These are phyloP conservation scores for Geotrichum klebahnii DNA, from an alignment of 1,139 yeast species.

Conservation along the genomic window DNA sequence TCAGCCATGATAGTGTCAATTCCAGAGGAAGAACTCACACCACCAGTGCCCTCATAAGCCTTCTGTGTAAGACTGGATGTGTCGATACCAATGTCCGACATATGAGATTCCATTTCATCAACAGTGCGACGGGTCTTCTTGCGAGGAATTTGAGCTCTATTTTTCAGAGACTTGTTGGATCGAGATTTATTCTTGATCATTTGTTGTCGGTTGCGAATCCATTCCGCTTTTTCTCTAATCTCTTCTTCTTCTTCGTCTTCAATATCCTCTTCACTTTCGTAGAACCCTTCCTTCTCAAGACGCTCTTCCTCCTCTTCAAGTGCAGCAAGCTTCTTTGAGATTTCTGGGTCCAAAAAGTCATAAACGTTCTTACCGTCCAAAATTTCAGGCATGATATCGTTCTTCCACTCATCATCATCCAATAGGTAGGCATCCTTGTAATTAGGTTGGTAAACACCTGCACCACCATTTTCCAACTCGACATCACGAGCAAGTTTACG, in stretches of 20 bases:
- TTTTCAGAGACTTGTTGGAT: constrained; percentile 79
- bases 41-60: constrained; percentile 38
- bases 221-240: constrained; percentile 77
- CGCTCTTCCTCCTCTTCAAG: constrained; percentile 95
- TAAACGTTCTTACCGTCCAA: constrained; percentile 94
- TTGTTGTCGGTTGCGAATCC: constrained; percentile 96
- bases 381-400: constrained; percentile 94
- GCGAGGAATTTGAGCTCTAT: constrained; percentile 90
- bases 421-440: constrained; percentile 84
- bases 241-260: constrained; percentile 62
- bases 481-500: constrained; percentile 79
- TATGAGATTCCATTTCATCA: constrained; percentile 78
- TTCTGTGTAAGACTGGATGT: constrained; percentile 52
- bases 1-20: constrained; percentile 66
- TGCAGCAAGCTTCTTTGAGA: constrained; percentile 86
- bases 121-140: constrained; percentile 75
- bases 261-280: constrained; percentile 66
- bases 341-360: constrained; percentile 95
- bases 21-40: constrained; percentile 42
- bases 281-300: constrained; percentile 90
- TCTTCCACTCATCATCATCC: constrained; percentile 97
- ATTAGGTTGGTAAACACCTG: constrained; percentile 94
- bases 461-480: constrained; percentile 95
- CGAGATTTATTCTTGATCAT: constrained; percentile 86
- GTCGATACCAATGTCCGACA: constrained; percentile 88